phyloP scores from a whole-genome alignment of 1,284 basidiomycete genomes.

The Cutaneotrichosporon mucoides region DNA sequence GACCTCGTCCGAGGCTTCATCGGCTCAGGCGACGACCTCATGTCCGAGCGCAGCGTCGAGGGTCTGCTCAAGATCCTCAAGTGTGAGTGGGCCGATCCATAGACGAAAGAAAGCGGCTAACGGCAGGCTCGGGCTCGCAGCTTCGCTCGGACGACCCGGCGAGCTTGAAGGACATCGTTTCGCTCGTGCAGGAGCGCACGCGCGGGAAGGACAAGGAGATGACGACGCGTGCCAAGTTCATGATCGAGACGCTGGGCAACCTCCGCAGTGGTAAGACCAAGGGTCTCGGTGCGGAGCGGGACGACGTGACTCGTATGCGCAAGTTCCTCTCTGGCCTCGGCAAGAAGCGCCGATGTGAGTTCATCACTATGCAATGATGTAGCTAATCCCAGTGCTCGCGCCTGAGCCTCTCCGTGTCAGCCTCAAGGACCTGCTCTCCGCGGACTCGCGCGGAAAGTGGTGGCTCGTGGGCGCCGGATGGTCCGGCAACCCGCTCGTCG shows the following conservation, averaged over 20 bases:
- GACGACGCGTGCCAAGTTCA: conserved; percentile 70
- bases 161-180: conserved; percentile 55
- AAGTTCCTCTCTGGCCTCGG: conserved; percentile 70
- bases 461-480: conserved; percentile 98
- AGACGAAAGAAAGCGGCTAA: too few relatives aligned
- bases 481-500: conserved; percentile 82
- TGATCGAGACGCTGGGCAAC: conserved; percentile 85
- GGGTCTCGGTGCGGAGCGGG: conserved; percentile 58
- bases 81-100: conserved; percentile 68
- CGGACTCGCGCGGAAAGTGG: conserved; percentile 91
- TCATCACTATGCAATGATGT: too few relatives aligned
- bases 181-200: conserved; percentile 67
- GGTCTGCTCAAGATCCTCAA: conserved; percentile 78
- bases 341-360: conserved; percentile 70
- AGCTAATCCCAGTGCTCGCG: conserved; percentile 59
- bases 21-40: conserved; percentile 42
- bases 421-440: conserved; percentile 76
- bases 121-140: conserved; percentile 73
- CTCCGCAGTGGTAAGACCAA: conserved; percentile 87
- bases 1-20: conserved; percentile 82
- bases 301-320: conserved; percentile 63
- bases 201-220: conserved; percentile 57
- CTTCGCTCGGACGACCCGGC: conserved; percentile 64
- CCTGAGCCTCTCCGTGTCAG: conserved; percentile 80
- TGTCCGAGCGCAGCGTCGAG: conserved; percentile 79